Evolutionary conservation across 2,329 filamentous ascomycete species (phyloP).

Genomic region (Aspergillus aculeatus): DNA sequence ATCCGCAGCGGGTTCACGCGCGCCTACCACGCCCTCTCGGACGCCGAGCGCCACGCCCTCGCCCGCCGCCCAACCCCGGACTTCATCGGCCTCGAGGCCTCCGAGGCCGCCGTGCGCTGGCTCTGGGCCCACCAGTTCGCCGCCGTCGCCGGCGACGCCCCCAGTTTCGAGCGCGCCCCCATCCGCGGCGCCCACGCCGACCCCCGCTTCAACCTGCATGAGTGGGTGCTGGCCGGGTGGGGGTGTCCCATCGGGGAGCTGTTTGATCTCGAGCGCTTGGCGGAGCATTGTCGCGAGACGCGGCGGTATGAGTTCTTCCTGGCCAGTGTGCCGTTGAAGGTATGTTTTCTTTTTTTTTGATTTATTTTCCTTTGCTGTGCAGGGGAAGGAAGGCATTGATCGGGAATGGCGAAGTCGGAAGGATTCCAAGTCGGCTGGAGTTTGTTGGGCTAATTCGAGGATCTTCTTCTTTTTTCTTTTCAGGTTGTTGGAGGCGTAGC

Average conservation of each 20-base stretch:
- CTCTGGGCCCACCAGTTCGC: constrained; percentile 58
- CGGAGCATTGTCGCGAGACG: constrained; percentile 37
- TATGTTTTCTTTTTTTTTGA: constrained; percentile 11
- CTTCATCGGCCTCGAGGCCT: constrained; percentile 50
- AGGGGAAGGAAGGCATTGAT: no score
- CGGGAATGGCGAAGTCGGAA: no score
- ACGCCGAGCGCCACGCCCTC: constrained; percentile 39
- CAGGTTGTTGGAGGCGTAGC: constrained; percentile 47
- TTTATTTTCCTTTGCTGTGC: no score
- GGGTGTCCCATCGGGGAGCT: constrained; percentile 49
- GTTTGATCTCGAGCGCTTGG: constrained; percentile 46
- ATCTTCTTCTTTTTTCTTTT: neutral
- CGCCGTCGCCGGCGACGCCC: constrained; percentile 57
- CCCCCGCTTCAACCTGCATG: constrained; percentile 25
- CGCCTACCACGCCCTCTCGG: constrained; percentile 41
- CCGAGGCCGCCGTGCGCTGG: constrained; percentile 53
- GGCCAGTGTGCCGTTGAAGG: constrained; percentile 49
- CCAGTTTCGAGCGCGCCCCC: constrained; percentile 48
- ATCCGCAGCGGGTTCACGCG: constrained; percentile 55
- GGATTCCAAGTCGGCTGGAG: no score
- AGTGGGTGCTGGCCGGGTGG: constrained; percentile 47
- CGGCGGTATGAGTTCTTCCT: constrained; percentile 50
- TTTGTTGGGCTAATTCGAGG: no score
- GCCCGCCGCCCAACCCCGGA: constrained; percentile 25
- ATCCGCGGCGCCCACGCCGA: constrained; percentile 41